A percentile compares a stretch with the other conserved stretches of the same genome.
These are phyloP conservation scores for Podospora sp. DNA, from an alignment of 495 filamentous ascomycete genomes.

Conservation along the genomic window DNA sequence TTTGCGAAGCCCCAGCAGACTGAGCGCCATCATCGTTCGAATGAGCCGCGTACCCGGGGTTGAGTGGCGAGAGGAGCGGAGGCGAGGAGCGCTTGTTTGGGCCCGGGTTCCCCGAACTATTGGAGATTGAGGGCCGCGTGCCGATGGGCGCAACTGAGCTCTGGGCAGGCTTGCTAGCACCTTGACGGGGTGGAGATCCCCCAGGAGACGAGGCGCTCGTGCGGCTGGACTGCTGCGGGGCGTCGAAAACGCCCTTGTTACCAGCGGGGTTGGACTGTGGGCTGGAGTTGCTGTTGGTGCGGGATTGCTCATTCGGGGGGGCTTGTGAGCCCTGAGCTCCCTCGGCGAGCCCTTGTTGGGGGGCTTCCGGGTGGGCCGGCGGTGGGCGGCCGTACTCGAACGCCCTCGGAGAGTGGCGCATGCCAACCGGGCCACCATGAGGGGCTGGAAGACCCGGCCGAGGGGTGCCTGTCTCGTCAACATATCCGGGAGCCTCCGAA, in stretches of 20 bases:
- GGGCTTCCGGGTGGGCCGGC: constrained; percentile 43
- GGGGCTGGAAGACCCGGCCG: constrained; percentile 56
- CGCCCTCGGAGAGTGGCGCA: constrained; percentile 58
- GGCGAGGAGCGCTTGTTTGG: constrained; percentile 87
- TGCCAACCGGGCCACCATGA: constrained; percentile 43
- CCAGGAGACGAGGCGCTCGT: constrained; percentile 90
- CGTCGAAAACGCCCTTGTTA: constrained; percentile 67
- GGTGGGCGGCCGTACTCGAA: constrained; percentile 51
- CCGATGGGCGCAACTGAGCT: constrained; percentile 85
- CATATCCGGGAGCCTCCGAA: constrained; percentile 60
- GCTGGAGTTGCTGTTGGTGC: constrained; percentile 85
- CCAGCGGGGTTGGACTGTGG: constrained; percentile 70
- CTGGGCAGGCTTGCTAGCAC: constrained; percentile 51
- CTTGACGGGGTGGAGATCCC: constrained; percentile 78
- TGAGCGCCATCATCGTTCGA: constrained; percentile 40
- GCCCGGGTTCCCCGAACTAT: constrained; percentile 62
- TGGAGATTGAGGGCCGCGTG: constrained; percentile 68
- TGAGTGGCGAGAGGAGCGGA: constrained; percentile 84
- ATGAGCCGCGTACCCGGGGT: constrained; percentile 69
- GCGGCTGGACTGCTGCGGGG: constrained; percentile 73
- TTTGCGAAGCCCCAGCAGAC: constrained; percentile 38
- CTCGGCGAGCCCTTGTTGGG: constrained; percentile 55
- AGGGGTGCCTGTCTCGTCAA: constrained; percentile 61
- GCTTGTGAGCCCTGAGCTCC: constrained; percentile 45
- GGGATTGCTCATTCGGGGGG: constrained; percentile 64